Percentiles rank a stretch among this genome's conserved stretches.
These are phyloP conservation scores for Pseudocercospora musae DNA, from an alignment of 2,329 filamentous ascomycete species.

Conservation along the genomic window DNA sequence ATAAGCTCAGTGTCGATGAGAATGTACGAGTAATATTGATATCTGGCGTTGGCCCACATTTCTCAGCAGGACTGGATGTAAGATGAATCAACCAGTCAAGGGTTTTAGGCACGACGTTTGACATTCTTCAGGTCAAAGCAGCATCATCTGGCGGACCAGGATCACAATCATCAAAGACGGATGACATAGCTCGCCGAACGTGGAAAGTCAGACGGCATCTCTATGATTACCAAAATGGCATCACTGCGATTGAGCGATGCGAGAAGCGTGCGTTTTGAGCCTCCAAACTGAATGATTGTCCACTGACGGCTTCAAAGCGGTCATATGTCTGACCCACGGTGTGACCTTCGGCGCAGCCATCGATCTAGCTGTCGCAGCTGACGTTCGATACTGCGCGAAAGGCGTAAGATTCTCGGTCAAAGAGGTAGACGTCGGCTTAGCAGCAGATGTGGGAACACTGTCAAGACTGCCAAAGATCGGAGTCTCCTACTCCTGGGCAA, in stretches of 20 bases:
- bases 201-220: slow-evolving; percentile 61
- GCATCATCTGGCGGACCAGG: slow-evolving; percentile 11
- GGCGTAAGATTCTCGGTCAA: slow-evolving; percentile 66
- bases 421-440: slow-evolving; percentile 77
- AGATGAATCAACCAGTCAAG: background rate
- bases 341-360: slow-evolving; percentile 74
- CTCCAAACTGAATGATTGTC: background rate
- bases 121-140: slow-evolving; percentile 44
- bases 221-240: slow-evolving; percentile 72
- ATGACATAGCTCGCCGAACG: slow-evolving; percentile 20
- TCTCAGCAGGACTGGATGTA: slow-evolving; percentile 75
- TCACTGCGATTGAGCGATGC: slow-evolving; percentile 73
- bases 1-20: slow-evolving; percentile 65
- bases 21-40: slow-evolving; percentile 73
- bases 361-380: slow-evolving; percentile 63
- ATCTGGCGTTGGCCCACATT: slow-evolving; percentile 77
- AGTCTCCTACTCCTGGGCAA: slow-evolving; percentile 68
- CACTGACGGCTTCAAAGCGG: slow-evolving; percentile 41
- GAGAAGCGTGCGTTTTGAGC: slow-evolving; percentile 59
- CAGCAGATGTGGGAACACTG: slow-evolving; percentile 74
- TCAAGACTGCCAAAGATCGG: slow-evolving; percentile 70
- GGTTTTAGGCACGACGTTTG: background rate
- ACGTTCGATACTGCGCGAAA: slow-evolving; percentile 63
- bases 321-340: slow-evolving; percentile 76
- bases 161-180: slow-evolving; percentile 3